phyloP scores from a whole-genome alignment of 345 rosid species.

The Gossypium anomalum region DNA sequence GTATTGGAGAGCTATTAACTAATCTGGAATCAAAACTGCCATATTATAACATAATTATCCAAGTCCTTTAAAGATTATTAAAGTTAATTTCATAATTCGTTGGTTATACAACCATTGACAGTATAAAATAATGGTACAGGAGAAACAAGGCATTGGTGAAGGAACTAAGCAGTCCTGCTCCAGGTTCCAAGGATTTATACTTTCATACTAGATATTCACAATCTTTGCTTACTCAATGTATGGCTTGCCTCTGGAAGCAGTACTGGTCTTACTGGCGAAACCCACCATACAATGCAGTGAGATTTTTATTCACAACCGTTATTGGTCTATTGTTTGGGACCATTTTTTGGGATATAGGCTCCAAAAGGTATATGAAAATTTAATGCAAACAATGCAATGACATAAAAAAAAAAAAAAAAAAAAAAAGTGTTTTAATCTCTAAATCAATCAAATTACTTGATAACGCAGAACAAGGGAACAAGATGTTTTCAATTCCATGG shows the following conservation, averaged over 20 bases:
- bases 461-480: constrained; percentile 35
- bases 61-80: background rate
- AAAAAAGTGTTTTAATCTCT: background rate
- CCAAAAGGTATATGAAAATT: constrained; percentile 39
- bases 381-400: background rate
- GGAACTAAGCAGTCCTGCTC: constrained; percentile 42
- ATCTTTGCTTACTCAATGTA: constrained; percentile 40
- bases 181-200: constrained; percentile 40
- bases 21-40: too few relatives aligned
- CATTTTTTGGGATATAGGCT: constrained; percentile 60
- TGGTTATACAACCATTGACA: background rate
- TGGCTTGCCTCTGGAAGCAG: constrained; percentile 67
- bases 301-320: constrained; percentile 46
- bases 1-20: too few relatives aligned
- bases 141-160: constrained; percentile 52
- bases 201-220: constrained; percentile 47
- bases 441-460: background rate
- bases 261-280: constrained; percentile 61
- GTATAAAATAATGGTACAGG: constrained; percentile 28
- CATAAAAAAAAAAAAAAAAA: background rate
- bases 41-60: background rate
- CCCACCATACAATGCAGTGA: constrained; percentile 45
- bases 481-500: constrained; percentile 59
- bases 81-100: background rate
- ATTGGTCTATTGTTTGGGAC: constrained; percentile 63